Base-by-base conservation (phyloP, 1,284 basidiomycete species). In the Irpex sp. region DNA sequence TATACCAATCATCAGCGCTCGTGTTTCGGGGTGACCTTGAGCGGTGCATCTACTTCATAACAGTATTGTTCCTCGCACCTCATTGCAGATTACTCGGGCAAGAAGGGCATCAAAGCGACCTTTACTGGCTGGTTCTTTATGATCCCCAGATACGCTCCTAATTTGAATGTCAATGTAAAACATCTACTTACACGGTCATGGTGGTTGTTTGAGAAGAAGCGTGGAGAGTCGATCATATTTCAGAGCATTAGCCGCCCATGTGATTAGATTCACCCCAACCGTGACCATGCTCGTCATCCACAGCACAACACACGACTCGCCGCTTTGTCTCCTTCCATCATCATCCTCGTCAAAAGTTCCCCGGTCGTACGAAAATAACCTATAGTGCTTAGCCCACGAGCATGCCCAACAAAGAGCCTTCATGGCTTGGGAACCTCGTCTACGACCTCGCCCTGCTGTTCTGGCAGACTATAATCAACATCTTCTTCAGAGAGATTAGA, bases 401-500 rank as follows among this genome's bases (percentile, higher is more conserved):
- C 1, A 60, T 60, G 58, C 58, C 58, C 18, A 22, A 20, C 18
- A 60, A 20, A 60, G 58, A 69, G 49, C 70, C 58, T 15, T 38
- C 62, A 5, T 64, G 62, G 62, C 32, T 64, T 1, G 27, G 74
- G 6, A 79, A 81, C 72, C 58, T 84, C 63, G 76, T 82, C 70
- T 95, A 95, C 78, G 91, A 94, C 77, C 84, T 86, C 63, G 88
- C 88, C n/a, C 88, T 96, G 80, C 78, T 92, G 59, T 93, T 96
- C 82, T 95, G 95, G 95, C 86, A 93, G 70, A 85, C 92, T 27
- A 89, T 99, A 73, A 96, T 96, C 77, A 96, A 96, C 83, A 93
- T 99, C 77, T 99, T 99, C 89, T 99, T 99, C 87, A 89, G 98
- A 73, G 98, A 99, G 84, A 94, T 99, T 77, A 89, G 97, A 74